These are phyloP conservation scores for Geranomyces michiganensis DNA, from an alignment of 192 early-diverging fungal species.

Conservation along the genomic window DNA sequence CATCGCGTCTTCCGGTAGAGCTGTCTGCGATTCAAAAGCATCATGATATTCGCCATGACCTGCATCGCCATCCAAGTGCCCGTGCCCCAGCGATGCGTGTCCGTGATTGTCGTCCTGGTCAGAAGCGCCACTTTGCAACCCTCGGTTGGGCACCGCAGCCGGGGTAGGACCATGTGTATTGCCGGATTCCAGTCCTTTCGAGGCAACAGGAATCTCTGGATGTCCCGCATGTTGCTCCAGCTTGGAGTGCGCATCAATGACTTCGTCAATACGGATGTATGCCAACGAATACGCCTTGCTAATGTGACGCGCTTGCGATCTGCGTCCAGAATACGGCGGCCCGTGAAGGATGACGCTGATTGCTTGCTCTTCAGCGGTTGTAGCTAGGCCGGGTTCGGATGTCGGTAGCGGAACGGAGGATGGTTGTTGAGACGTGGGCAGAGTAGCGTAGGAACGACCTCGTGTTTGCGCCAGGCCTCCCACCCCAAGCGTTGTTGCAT, in stretches of 20 bases:
- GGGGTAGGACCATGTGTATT: neutral
- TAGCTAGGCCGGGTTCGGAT: no score
- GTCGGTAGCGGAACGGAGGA: neutral
- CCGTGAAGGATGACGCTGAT: slow-evolving; percentile 54
- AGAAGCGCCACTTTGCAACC: neutral
- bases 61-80: neutral
- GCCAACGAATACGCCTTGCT: slow-evolving; percentile 33
- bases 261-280: slow-evolving; percentile 52
- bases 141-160: neutral
- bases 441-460: slow-evolving; percentile 5
- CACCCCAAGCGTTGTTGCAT: neutral
- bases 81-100: neutral
- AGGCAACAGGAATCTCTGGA: neutral
- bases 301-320: slow-evolving; percentile 47
- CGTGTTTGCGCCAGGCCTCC: neutral
- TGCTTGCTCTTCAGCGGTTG: neutral
- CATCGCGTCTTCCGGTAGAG: slow-evolving; percentile 49
- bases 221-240: neutral
- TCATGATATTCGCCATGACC: slow-evolving; percentile 26
- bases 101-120: neutral
- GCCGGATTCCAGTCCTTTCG: neutral
- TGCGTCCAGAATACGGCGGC: slow-evolving; percentile 58
- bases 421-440: neutral
- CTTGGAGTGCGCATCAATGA: slow-evolving; percentile 41
- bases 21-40: slow-evolving; percentile 20